Conservation (phyloP, 257 asterid species). For the Euphrasia confusa region DNA sequence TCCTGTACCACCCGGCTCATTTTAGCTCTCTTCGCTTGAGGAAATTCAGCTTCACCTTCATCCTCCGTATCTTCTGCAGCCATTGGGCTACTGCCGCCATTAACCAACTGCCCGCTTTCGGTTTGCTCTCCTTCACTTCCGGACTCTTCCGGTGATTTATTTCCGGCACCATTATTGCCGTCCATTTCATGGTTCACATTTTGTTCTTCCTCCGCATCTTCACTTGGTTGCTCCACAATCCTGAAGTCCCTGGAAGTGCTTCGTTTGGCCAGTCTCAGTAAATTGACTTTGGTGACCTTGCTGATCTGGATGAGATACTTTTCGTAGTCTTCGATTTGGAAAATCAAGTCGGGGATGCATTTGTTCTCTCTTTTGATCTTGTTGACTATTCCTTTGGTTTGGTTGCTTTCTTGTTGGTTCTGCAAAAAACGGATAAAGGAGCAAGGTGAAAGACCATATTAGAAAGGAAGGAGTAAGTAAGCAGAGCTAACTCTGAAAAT, state of each 20-base stretch:
- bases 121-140: constrained; percentile 32
- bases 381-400: constrained; percentile 44
- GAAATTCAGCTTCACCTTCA: constrained; percentile 39
- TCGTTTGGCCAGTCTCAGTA: constrained; percentile 76
- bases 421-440: constrained; percentile 20
- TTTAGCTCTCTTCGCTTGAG: constrained; percentile 45
- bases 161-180: constrained; percentile 21
- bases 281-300: constrained; percentile 60
- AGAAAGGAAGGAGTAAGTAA: no score
- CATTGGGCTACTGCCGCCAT: constrained; percentile 25
- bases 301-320: constrained; percentile 71
- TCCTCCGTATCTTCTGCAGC: constrained; percentile 43
- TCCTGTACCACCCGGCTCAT: constrained; percentile 46
- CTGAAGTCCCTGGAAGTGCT: constrained; percentile 86
- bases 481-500: no score
- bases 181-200: constrained; percentile 37
- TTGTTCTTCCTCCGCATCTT: constrained; percentile 35
- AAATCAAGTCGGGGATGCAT: constrained; percentile 76
- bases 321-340: constrained; percentile 82
- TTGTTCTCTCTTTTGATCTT: constrained; percentile 82
- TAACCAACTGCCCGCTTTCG: constrained; percentile 20
- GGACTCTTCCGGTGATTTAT: constrained; percentile 34
- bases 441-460: background rate
- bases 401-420: constrained; percentile 65
- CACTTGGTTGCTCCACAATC: constrained; percentile 49